These are phyloP conservation scores for Quercus lobata DNA, from an alignment of 331 rosid species.

Conservation along the genomic window DNA sequence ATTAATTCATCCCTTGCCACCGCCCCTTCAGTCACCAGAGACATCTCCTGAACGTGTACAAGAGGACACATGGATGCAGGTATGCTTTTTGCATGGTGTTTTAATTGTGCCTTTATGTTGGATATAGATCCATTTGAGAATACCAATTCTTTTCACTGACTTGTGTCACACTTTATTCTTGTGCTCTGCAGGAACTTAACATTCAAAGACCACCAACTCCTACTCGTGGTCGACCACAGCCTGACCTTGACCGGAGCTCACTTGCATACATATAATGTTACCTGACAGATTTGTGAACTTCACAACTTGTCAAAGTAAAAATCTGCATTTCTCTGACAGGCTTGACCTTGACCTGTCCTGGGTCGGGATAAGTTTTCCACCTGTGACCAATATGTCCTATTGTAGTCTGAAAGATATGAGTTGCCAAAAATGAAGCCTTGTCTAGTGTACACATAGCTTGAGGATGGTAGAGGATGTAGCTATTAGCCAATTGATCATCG, in stretches of 20 bases:
- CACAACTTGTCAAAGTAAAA: conserved; percentile 16
- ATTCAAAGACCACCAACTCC: conserved; percentile 99
- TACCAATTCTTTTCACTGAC: neutral
- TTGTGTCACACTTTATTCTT: neutral
- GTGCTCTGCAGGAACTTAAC: conserved; percentile 70
- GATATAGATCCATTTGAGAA: neutral
- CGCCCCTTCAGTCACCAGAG: conserved; percentile 96
- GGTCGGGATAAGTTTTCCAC: conserved; percentile 7
- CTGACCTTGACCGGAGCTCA: conserved; percentile 92
- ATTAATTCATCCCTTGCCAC: conserved; percentile 94
- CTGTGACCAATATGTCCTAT: conserved; percentile 22
- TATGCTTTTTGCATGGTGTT: conserved; percentile 20
- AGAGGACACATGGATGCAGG: conserved; percentile 99
- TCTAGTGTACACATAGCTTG: conserved; percentile 37
- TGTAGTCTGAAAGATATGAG: conserved; percentile 4
- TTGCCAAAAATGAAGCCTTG: conserved; percentile 30
- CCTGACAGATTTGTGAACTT: conserved; percentile 6
- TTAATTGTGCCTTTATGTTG: neutral
- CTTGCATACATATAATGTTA: conserved; percentile 84
- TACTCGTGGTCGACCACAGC: conserved; percentile 97
- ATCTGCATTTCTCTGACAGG: conserved; percentile 18
- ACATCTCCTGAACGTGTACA: conserved; percentile 84
- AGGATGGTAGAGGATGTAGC: conserved; percentile 22
- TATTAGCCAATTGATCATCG: conserved; percentile 18
- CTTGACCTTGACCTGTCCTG: conserved; percentile 4